A percentile compares a stretch with the other conserved stretches of the same genome.
phyloP scores from a whole-genome alignment of 169 alveolate genomes.

The Cryptosporidium andersoni region DNA sequence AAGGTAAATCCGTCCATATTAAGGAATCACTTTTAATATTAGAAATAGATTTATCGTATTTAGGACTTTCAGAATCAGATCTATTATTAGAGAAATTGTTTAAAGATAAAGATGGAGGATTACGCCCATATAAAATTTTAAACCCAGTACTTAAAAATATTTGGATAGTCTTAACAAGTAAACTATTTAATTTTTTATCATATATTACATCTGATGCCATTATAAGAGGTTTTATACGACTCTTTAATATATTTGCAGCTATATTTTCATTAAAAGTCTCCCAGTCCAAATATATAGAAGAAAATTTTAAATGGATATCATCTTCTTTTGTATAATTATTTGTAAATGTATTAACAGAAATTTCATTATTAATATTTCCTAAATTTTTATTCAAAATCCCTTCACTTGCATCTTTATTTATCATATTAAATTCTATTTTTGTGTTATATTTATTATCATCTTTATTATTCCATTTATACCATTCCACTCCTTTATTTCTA shows the following conservation, averaged over 20 bases:
- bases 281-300: conserved; percentile 47
- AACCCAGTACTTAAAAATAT: background rate
- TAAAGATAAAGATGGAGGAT: background rate
- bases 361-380: too few species aligned
- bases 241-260: conserved; percentile 14
- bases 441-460: background rate
- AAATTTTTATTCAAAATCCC: too few species aligned
- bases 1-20: conserved; percentile 29
- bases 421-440: too few species aligned
- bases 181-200: conserved; percentile 31
- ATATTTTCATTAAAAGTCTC: conserved; percentile 17
- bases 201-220: conserved; percentile 65
- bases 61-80: too few species aligned
- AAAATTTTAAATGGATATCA: background rate
- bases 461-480: too few species aligned
- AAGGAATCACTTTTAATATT: background rate
- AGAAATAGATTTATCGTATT: too few species aligned
- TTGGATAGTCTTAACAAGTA: conserved; percentile 13
- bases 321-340: background rate
- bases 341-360: background rate
- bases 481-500: background rate
- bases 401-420: too few species aligned
- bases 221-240: conserved; percentile 23
- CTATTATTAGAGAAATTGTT: too few species aligned
- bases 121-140: conserved; percentile 14